These are phyloP conservation scores for Chlamydomonas sp. DNA, from an alignment of 139 green algal species.

Conservation along the genomic window DNA sequence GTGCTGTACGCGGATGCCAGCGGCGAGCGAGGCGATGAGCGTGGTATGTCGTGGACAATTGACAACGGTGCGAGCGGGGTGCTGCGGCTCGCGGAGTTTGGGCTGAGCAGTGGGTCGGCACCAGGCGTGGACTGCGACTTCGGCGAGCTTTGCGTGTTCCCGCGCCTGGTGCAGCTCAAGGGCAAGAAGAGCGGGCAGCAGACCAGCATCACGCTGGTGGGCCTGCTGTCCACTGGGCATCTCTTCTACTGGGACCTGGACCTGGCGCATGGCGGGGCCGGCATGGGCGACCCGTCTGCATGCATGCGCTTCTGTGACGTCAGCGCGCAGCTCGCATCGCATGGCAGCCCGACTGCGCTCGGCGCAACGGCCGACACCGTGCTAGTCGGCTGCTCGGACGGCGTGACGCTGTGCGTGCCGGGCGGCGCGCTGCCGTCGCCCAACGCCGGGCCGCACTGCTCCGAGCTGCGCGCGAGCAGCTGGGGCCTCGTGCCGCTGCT, in stretches of 20 bases:
- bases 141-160: too few species aligned
- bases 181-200: too few species aligned
- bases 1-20: too few species aligned
- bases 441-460: neutral
- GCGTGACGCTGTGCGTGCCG: constrained; percentile 23
- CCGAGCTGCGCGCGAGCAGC: constrained; percentile 26
- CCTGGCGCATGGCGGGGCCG: too few species aligned
- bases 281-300: too few species aligned
- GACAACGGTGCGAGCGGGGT: too few species aligned
- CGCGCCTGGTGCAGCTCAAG: too few species aligned
- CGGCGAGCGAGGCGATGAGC: too few species aligned
- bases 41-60: too few species aligned
- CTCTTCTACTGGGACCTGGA: constrained; percentile 4
- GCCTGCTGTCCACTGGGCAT: constrained; percentile 7
- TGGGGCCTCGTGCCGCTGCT: constrained; percentile 34
- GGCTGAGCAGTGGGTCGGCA: too few species aligned
- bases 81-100: too few species aligned
- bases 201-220: constrained; percentile 4
- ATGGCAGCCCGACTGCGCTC: constrained; percentile 32
- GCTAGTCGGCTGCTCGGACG: constrained; percentile 24
- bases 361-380: constrained; percentile 16
- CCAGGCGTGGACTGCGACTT: too few species aligned
- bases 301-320: constrained; percentile 19
- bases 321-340: constrained; percentile 11
- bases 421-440: constrained; percentile 2